phyloP scores from a whole-genome alignment of 1,139 yeast species.

The Saccharomycopsis hybrid region DNA sequence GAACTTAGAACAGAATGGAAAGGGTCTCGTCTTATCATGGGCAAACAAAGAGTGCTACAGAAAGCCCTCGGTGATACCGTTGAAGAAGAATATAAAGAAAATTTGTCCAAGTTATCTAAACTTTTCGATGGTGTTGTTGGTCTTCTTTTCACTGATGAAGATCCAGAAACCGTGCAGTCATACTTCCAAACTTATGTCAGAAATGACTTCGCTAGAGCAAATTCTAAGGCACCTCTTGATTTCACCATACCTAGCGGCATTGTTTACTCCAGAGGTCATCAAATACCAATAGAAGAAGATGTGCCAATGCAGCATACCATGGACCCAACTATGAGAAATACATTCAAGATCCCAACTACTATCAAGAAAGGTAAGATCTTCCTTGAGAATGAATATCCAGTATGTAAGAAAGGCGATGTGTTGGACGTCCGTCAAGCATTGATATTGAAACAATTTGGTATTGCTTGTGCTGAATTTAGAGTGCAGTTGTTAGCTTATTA shows the following conservation, averaged over 20 bases:
- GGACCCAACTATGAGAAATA: slow-evolving; percentile 86
- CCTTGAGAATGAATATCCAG: slow-evolving; percentile 67
- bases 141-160: slow-evolving; percentile 79
- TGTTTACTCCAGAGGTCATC: slow-evolving; percentile 94
- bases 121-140: slow-evolving; percentile 72
- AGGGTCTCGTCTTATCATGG: slow-evolving; percentile 82
- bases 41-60: slow-evolving; percentile 88
- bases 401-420: slow-evolving; percentile 72
- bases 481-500: slow-evolving; percentile 75
- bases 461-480: slow-evolving; percentile 87
- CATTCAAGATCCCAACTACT: slow-evolving; percentile 84
- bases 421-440: slow-evolving; percentile 90
- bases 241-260: slow-evolving; percentile 86
- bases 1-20: slow-evolving; percentile 89
- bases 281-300: slow-evolving; percentile 81
- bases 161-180: slow-evolving; percentile 73
- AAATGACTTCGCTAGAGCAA: slow-evolving; percentile 86
- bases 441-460: slow-evolving; percentile 89
- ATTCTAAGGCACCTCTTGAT: slow-evolving; percentile 73
- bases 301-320: slow-evolving; percentile 94
- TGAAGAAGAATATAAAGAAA: slow-evolving; percentile 86
- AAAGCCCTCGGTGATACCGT: slow-evolving; percentile 85
- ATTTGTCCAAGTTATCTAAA: slow-evolving; percentile 62
- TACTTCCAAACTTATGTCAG: slow-evolving; percentile 75
- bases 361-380: slow-evolving; percentile 84